Evolutionary conservation across 176 grass and related monocot genomes (phyloP), one percentile per base, ranked within the genome.

Genomic region (Puccinellia tenuiflora): DNA sequence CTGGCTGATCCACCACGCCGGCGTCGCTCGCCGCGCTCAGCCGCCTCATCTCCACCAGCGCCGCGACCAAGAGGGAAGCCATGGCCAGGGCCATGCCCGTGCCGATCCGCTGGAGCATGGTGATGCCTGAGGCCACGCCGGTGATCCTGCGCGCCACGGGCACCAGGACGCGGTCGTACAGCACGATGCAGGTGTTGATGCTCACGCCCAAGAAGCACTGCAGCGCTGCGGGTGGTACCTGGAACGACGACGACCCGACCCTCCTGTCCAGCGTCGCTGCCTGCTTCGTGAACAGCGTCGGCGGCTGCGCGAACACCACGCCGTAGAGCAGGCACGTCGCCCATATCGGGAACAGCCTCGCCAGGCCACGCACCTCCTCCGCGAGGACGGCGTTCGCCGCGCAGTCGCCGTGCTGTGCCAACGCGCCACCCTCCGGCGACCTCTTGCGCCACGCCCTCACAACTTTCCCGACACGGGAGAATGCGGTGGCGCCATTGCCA

Each of bases 81-180:
- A 81, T 4, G 9, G 85, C 33, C 26, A 93, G 53, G 17, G 30
- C 50, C 59, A 90, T 83, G 21, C 91, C 91, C 5, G 43, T 67
- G 54, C 88, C 91, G 38, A 93, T 84, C 22, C 91, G 79, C 76
- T 90, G 91, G 34, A 93, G 76, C 86, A 86, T 88, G 9, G 91
- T 86, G 75, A 93, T 66, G 52, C 91, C 91, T 2, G 78, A 37
- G 1, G 83, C 37, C 35, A 42, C 1, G 25, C 79, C 69, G 2
- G 88, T 9, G n/a, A 81, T 2, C 60, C 81, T 30, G 9, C 79
- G 57, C 9, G 86, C 69, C 18, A 73, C 16, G 20, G 91, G 91
- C n/a, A 93, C 79, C 4, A 93, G 26, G 35, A 88, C 39, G 1
- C 86, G 86, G 29, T 90, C 91, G 43, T 93, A 93, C 4, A 90